Conservation (phyloP, 2,329 filamentous ascomycete genomes). For the Tolypocladium guangdongense region DNA sequence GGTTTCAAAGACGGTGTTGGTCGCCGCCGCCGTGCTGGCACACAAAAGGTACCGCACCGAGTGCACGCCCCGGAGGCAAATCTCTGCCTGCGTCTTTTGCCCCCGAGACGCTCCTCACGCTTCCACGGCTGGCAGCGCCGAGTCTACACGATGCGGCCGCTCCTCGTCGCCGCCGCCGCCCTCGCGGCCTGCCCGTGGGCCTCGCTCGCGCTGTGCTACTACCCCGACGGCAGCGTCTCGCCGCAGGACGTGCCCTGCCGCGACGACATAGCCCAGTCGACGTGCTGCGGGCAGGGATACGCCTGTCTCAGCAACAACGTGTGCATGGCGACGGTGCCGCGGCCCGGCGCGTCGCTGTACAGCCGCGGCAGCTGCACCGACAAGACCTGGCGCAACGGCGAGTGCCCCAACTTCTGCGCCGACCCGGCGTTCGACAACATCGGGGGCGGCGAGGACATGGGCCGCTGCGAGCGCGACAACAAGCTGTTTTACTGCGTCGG, state of each 20-base stretch:
- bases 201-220: constrained; percentile 13
- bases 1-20: too few relatives aligned
- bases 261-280: constrained; percentile 13
- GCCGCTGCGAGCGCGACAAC: constrained; percentile 4
- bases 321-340: constrained; percentile 18
- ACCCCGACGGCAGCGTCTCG: constrained; percentile 17
- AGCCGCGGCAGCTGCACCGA: constrained; percentile 25
- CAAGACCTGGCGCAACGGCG: constrained; percentile 15
- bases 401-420: constrained; percentile 23
- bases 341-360: constrained; percentile 11
- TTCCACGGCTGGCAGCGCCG: too few relatives aligned
- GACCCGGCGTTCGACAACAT: constrained; percentile 10
- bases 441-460: constrained; percentile 11
- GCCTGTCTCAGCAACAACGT: constrained; percentile 23
- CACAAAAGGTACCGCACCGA: too few relatives aligned
- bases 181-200: too few relatives aligned
- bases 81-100: too few relatives aligned
- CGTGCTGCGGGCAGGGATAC: constrained; percentile 24
- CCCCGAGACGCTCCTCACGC: too few relatives aligned
- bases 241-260: constrained; percentile 19
- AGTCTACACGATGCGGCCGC: too few relatives aligned
- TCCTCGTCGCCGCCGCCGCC: too few relatives aligned
- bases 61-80: too few relatives aligned
- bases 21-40: too few relatives aligned
- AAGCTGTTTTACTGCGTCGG: constrained; percentile 17